phyloP scores from a whole-genome alignment of 306 rosid species.

The Trifolium subterraneum region DNA sequence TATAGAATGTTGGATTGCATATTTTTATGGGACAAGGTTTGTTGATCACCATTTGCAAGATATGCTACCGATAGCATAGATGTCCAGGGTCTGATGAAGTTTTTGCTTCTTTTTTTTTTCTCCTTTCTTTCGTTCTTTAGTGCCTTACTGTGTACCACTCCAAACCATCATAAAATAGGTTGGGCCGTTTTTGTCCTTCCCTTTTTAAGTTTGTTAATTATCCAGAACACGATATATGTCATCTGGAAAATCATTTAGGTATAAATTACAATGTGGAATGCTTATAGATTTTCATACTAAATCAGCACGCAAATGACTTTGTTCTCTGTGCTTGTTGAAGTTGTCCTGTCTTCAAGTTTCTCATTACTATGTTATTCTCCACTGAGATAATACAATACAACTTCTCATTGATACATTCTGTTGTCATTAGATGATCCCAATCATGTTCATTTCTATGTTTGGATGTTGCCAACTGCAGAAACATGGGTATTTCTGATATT shows the following conservation, averaged over 20 bases:
- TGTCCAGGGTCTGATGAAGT: background rate
- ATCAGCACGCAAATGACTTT: background rate
- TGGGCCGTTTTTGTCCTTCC: background rate
- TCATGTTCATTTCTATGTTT: slow-evolving; percentile 34
- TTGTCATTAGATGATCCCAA: slow-evolving; percentile 23
- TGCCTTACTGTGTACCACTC: slow-evolving; percentile 13
- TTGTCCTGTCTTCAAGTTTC: slow-evolving; percentile 12
- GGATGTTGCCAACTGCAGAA: slow-evolving; percentile 25
- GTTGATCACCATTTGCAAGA: slow-evolving; percentile 5
- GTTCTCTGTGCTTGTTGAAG: slow-evolving; percentile 15
- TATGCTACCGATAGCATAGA: slow-evolving; percentile 22
- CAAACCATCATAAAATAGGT: slow-evolving; percentile 13
- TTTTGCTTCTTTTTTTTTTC: background rate
- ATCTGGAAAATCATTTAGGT: slow-evolving; percentile 24
- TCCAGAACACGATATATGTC: background rate
- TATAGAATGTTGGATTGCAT: slow-evolving; percentile 26
- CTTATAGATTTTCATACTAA: slow-evolving; percentile 4
- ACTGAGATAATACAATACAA: slow-evolving; percentile 2
- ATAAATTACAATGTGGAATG: background rate
- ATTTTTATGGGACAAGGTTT: slow-evolving; percentile 20
- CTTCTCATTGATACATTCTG: slow-evolving; percentile 6
- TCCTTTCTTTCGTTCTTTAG: slow-evolving; percentile 28
- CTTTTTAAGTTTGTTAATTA: slow-evolving; percentile 1
- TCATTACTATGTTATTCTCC: slow-evolving; percentile 19
- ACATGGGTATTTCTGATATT: slow-evolving; percentile 4